Percentiles rank a stretch among this genome's conserved stretches.
Evolutionary conservation across 306 rosid genomes (phyloP).

Genomic region (Ormosia emarginata): DNA sequence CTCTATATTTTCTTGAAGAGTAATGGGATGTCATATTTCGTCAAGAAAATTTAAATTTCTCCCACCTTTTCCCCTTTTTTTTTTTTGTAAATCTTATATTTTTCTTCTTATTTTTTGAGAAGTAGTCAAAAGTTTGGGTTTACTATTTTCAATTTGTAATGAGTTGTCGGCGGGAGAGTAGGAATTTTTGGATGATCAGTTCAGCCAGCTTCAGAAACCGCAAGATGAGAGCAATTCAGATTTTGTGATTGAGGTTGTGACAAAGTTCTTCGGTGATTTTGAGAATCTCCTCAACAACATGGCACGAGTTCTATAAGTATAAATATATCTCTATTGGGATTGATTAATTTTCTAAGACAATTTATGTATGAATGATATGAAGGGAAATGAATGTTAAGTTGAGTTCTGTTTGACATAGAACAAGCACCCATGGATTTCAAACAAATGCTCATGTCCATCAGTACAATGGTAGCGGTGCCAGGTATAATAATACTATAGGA

Average conservation of each 20-base stretch:
- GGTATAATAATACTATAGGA: constrained; percentile 33
- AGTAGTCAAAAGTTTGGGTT: not conserved
- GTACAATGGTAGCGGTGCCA: constrained; percentile 74
- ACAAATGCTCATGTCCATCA: constrained; percentile 73
- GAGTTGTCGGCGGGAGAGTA: not conserved
- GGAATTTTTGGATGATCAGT: constrained; percentile 78
- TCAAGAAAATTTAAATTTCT: too few relatives aligned
- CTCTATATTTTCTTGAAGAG: not conserved
- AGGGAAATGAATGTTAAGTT: not conserved
- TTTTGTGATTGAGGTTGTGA: constrained; percentile 69
- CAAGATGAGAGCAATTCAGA: constrained; percentile 69
- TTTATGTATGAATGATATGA: not conserved
- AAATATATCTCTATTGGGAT: not conserved
- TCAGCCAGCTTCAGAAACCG: constrained; percentile 61
- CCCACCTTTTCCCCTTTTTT: too few relatives aligned
- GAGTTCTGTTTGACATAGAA: constrained; percentile 35
- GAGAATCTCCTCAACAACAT: constrained; percentile 55
- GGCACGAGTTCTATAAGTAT: constrained; percentile 56
- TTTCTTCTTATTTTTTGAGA: not conserved
- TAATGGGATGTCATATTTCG: not conserved
- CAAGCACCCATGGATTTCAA: constrained; percentile 56
- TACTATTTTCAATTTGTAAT: not conserved
- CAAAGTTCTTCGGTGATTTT: constrained; percentile 72
- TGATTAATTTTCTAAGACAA: not conserved
- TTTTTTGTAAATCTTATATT: not conserved